Evolutionary conservation across 345 rosid species (phyloP).

Genomic region (Citrus glauca): DNA sequence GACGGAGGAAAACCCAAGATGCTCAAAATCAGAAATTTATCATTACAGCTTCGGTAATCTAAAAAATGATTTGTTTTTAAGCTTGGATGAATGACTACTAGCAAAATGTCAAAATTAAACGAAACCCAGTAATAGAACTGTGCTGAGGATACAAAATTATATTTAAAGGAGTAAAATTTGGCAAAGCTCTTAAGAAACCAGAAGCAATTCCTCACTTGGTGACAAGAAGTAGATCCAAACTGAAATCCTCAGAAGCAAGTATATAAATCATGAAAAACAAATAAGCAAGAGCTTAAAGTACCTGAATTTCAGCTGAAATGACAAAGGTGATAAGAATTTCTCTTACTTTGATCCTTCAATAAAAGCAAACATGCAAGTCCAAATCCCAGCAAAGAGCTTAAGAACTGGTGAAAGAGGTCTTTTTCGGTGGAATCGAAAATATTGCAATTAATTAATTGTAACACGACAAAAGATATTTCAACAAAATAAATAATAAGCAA

Average conservation of each 20-base stretch:
- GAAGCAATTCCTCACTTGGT: background rate
- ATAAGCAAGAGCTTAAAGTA: background rate
- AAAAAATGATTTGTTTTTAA: background rate
- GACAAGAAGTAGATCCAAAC: conserved; percentile 1
- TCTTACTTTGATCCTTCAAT: conserved; percentile 4
- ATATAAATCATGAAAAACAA: background rate
- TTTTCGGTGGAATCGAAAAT: background rate
- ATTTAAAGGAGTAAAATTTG: conserved; percentile 3
- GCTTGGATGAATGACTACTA: background rate
- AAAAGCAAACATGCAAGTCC: background rate
- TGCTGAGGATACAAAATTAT: background rate
- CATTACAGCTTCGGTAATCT: background rate
- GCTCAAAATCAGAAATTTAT: background rate
- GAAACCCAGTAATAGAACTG: background rate
- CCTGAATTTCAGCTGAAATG: conserved; percentile 7
- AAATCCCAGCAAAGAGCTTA: background rate
- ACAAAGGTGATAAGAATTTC: background rate
- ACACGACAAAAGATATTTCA: background rate
- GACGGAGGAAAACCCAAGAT: background rate
- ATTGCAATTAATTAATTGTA: background rate
- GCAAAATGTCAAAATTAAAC: background rate
- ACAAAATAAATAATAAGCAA: background rate
- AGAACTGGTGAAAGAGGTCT: background rate
- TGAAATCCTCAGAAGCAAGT: background rate
- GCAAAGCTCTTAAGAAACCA: conserved; percentile 1